Percentiles rank a stretch among this genome's conserved stretches.
Evolutionary conservation across 75 land plant species (phyloP).

Genomic region (Larix kaempferi): DNA sequence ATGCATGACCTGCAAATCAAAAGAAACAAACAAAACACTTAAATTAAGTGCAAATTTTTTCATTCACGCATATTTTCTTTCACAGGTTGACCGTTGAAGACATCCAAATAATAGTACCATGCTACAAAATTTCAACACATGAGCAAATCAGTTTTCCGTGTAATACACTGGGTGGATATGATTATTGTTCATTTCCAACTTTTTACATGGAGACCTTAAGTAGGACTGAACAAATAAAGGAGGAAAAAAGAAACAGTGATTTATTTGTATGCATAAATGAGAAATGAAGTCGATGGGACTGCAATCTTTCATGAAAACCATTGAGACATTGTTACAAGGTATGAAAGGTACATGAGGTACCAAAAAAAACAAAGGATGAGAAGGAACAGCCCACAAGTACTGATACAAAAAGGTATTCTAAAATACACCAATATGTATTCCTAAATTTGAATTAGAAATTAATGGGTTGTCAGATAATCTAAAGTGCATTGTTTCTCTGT

Average conservation of each 20-base stretch:
- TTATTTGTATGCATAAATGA: background rate
- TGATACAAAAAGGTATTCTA: too few relatives aligned
- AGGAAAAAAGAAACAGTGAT: background rate
- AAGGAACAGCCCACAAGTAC: too few relatives aligned
- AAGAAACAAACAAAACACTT: slow-evolving; percentile 2
- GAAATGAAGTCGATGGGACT: background rate
- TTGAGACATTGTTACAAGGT: too few relatives aligned
- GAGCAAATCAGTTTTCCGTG: background rate
- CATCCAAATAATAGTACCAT: background rate
- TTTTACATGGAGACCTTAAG: background rate
- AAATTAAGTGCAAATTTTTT: background rate
- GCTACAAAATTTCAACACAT: background rate
- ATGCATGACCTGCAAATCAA: slow-evolving; percentile 80
- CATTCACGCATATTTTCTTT: background rate
- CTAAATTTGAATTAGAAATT: too few relatives aligned
- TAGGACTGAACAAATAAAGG: background rate
- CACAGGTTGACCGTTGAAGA: background rate
- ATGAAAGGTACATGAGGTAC: too few relatives aligned
- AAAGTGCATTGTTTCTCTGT: too few relatives aligned
- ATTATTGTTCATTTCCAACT: background rate
- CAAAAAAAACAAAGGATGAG: too few relatives aligned
- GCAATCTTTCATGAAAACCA: background rate
- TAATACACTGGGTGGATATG: background rate
- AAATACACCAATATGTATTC: too few relatives aligned
- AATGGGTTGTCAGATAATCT: too few relatives aligned